phyloP scores from a whole-genome alignment of 2,329 filamentous ascomycete species.

The Paraphaeosphaeria sporulosa region DNA sequence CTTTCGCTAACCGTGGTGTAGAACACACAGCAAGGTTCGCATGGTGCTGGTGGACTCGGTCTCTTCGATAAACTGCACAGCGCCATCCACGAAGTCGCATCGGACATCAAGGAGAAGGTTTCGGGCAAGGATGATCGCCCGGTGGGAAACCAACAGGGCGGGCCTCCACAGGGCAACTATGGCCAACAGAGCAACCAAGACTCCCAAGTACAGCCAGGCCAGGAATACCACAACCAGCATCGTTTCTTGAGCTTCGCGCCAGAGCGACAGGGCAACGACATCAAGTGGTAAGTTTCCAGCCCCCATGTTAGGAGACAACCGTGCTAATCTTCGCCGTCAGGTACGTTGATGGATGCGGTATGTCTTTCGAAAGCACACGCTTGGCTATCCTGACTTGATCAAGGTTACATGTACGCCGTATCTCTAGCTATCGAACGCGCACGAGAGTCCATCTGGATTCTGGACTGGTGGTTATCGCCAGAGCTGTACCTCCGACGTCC shows the following conservation, averaged over 20 bases:
- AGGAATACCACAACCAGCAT: slow-evolving; percentile 55
- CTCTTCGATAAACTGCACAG: slow-evolving; percentile 65
- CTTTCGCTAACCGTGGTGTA: slow-evolving; percentile 10
- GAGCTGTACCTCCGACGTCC: slow-evolving; percentile 88
- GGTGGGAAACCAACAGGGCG: slow-evolving; percentile 45
- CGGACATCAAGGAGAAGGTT: slow-evolving; percentile 59
- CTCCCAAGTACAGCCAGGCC: slow-evolving; percentile 32
- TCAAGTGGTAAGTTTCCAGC: slow-evolving; percentile 89
- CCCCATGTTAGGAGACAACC: background rate
- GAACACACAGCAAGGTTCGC: slow-evolving; percentile 36
- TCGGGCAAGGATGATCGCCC: slow-evolving; percentile 57
- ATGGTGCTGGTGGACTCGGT: slow-evolving; percentile 49
- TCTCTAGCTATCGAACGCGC: slow-evolving; percentile 80
- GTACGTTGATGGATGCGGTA: slow-evolving; percentile 13
- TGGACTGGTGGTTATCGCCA: slow-evolving; percentile 89
- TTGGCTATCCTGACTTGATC: slow-evolving; percentile 17
- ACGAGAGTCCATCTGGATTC: slow-evolving; percentile 79
- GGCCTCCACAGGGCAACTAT: slow-evolving; percentile 30
- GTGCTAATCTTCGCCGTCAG: background rate
- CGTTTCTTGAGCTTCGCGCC: slow-evolving; percentile 74
- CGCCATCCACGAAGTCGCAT: slow-evolving; percentile 59
- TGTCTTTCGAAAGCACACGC: background rate
- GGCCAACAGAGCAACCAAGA: slow-evolving; percentile 26
- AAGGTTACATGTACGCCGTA: slow-evolving; percentile 80
- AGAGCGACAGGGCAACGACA: slow-evolving; percentile 72